Base-by-base conservation (phyloP, 192 early-diverging fungal genomes). In the Physocladia obscura region DNA sequence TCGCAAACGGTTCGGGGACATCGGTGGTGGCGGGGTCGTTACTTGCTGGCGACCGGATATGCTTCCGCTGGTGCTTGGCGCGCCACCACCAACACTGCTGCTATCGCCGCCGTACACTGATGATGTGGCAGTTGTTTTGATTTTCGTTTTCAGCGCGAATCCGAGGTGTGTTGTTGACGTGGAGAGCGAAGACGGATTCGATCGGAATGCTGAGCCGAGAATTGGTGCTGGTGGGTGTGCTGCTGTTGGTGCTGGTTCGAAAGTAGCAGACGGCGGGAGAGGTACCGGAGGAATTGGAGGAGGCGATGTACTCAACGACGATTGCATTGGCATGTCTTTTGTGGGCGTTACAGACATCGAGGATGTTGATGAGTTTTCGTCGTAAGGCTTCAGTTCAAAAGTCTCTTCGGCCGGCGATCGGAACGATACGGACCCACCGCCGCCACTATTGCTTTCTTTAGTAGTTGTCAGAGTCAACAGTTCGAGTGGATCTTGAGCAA, bases 61-160 rank as follows among this genome's bases (percentile, higher is more conserved):
- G 22, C 17, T 54, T 21, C 26, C 17, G 17, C 26, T 54, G 52
- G 52, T 54, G 52, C 40, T 44, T 44, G 40, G 40, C 40, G 40
- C 40, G n/a, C 40, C 40, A 44, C 40, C 40, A 44, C 40, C 40
- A 44, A n/a, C 40, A 44, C 11, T 44, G 40, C 40, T 44, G 8
- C 11, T 13, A 44, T n/a, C 40, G 40, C 40, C 40, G 40, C 40
- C 40, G n/a, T 13, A 44, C n/a, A n/a, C 15, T 8, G 61, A 63
- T 24, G 39, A 24, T 26, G 32, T 48, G 29, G 17, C 31, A n/a
- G 63, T 65, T 21, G 63, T 51, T 52, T 65, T 65, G 49, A 65
- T 65, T 65, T 65, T 65, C 31, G 63, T 65, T 34, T 65, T 65
- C 1, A 65, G 49, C 32, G 24, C 19, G 32, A 65, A 65, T 22